phyloP scores from a whole-genome alignment of 495 filamentous ascomycete species.

The Penicillium arizonense region DNA sequence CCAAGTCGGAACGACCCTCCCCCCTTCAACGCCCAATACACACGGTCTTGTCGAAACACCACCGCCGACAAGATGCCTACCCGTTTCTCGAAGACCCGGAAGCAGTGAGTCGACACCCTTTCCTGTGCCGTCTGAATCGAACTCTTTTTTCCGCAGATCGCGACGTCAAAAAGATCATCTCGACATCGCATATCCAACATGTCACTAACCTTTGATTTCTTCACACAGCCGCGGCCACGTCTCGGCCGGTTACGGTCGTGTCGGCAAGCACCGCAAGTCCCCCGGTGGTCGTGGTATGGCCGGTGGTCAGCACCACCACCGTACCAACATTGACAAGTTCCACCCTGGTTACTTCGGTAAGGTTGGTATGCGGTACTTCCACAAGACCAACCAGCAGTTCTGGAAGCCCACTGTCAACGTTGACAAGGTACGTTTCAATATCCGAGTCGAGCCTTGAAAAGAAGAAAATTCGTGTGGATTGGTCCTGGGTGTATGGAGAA shows the following conservation, averaged over 20 bases:
- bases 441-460: conserved; percentile 10
- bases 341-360: conserved; percentile 98
- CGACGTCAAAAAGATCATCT: conserved; percentile 19
- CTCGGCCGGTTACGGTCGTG: conserved; percentile 87
- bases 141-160: conserved; percentile 15
- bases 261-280: conserved; percentile 92
- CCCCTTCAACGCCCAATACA: conserved; percentile 44
- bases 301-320: conserved; percentile 92
- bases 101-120: conserved; percentile 61
- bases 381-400: conserved; percentile 83
- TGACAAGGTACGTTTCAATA: conserved; percentile 67
- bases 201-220: conserved; percentile 23
- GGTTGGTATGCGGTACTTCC: conserved; percentile 95
- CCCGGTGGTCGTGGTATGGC: conserved; percentile 94
- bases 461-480: background rate
- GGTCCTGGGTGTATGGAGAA: background rate
- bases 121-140: conserved; percentile 19
- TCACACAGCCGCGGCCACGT: conserved; percentile 81
- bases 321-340: conserved; percentile 93
- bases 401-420: conserved; percentile 93
- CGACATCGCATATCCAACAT: conserved; percentile 17
- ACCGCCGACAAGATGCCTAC: conserved; percentile 71
- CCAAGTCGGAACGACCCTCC: conserved; percentile 37
- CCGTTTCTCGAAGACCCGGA: conserved; percentile 77
- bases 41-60: conserved; percentile 47